Evolutionary conservation across 148 eudicot species (phyloP).

Genomic region (Chenopodium quinoa): DNA sequence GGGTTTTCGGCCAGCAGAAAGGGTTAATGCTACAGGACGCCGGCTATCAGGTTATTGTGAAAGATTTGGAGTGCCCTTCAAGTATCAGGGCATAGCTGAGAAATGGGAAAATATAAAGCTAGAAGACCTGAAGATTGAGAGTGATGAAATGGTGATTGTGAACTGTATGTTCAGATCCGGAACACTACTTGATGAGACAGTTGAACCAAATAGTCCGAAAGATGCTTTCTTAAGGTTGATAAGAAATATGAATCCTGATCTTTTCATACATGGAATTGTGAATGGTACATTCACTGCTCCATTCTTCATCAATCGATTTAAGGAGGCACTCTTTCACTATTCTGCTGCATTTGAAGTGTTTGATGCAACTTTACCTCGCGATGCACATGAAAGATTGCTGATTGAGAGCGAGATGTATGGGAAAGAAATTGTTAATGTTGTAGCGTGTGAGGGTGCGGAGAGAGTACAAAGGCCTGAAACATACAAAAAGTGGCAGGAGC

Average conservation of each 20-base stretch:
- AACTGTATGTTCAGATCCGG: constrained; percentile 41
- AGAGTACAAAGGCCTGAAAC: constrained; percentile 55
- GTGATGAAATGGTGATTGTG: constrained; percentile 44
- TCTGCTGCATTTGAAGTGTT: constrained; percentile 40
- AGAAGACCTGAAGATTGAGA: constrained; percentile 32
- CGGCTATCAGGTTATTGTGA: constrained; percentile 39
- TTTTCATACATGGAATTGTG: constrained; percentile 44
- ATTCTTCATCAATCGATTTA: constrained; percentile 50
- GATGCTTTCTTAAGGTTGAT: constrained; percentile 45
- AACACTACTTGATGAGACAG: constrained; percentile 42
- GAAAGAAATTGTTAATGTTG: constrained; percentile 36
- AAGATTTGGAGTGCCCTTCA: constrained; percentile 42
- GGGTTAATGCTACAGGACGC: constrained; percentile 41
- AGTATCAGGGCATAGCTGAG: constrained; percentile 37
- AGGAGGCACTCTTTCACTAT: constrained; percentile 43
- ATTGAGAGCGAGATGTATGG: constrained; percentile 46
- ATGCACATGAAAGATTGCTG: constrained; percentile 37
- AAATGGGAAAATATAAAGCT: constrained; percentile 38
- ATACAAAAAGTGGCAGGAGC: constrained; percentile 56
- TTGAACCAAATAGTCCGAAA: constrained; percentile 35
- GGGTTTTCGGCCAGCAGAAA: constrained; percentile 43
- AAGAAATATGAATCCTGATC: constrained; percentile 38
- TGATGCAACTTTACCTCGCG: constrained; percentile 38
- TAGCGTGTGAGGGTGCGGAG: constrained; percentile 55
- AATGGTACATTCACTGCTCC: constrained; percentile 57